Evolutionary conservation across 2,329 filamentous ascomycete genomes (phyloP), one percentile per base, ranked within the genome.

Genomic region (Coniochaeta sp.): DNA sequence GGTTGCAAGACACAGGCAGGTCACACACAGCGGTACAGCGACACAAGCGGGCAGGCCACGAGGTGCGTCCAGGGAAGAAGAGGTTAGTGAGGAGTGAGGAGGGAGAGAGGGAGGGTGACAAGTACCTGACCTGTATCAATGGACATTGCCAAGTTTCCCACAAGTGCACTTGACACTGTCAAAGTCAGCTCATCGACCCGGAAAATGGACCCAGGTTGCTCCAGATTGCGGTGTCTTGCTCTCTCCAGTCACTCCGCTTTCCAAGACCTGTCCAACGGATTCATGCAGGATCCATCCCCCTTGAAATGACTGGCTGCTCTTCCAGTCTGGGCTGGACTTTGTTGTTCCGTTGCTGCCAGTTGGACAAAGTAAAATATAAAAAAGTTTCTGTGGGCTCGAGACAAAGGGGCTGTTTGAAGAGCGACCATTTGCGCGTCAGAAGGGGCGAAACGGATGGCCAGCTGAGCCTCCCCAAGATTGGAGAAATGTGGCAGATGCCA

Each of bases 361-460:
- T 12, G 12, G 12, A 12, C 27, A 30, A 30, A 30, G 27, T 12
- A 33, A 33, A 42, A 42, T 13, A 24, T 13, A 42, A 42, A 42
- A 48, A 28, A 48, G 12, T 3, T 48, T 48, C 26, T 22, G 28
- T 48, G 45, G 45, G 26, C 45, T 53, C 51, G 51, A 53, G 51
- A 53, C 51, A 38, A 45, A 49, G 47, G 28, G n/a, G 22, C 33
- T 50, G 48, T 47, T 53, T 45, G 51, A 53, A 53, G 48, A 47
- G 28, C 38, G 35, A 47, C 32, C 33, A 38, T 38, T 28, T 26
- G 48, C 30, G 48, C 31, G 24, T 47, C 33, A 31, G 47, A 52
- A 51, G 48, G 50, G 54, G 52, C 48, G 48, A 50, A 53, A 51
- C 38, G 26, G n/a, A 40, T 38, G 31, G 47, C 27, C 49, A 27